Evolutionary conservation across 2,329 filamentous ascomycete species (phyloP).

Genomic region (Drechslerella coelobrocha): DNA sequence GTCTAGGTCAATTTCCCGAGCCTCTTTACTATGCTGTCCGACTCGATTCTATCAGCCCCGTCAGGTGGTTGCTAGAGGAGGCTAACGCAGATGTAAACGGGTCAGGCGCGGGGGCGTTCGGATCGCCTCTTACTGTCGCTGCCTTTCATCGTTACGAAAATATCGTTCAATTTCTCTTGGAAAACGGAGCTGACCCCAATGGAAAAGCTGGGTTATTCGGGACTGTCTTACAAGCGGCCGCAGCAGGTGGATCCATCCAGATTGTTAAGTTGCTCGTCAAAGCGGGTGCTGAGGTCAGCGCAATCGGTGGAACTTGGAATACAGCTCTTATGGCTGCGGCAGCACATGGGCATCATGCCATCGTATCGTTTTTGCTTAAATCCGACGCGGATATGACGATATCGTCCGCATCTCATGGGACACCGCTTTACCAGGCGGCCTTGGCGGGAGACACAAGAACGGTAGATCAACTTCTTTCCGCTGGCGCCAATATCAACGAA

Average conservation of each 20-base stretch:
- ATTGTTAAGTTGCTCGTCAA: conserved; percentile 48
- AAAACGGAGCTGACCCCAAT: conserved; percentile 55
- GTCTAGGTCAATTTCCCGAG: not conserved
- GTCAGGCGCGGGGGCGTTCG: conserved; percentile 40
- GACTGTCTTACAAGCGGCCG: conserved; percentile 52
- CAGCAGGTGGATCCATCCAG: conserved; percentile 31
- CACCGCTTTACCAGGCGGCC: conserved; percentile 25
- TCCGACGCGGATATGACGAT: conserved; percentile 15
- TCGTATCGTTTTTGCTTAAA: conserved; percentile 19
- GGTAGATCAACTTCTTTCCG: not conserved
- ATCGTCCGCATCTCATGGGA: conserved; percentile 9
- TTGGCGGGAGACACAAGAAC: conserved; percentile 22
- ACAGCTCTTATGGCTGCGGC: conserved; percentile 49
- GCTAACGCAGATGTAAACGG: conserved; percentile 17
- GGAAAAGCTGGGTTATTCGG: conserved; percentile 51
- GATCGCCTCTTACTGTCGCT: conserved; percentile 56
- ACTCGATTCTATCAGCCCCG: conserved; percentile 5
- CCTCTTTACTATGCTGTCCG: conserved; percentile 26
- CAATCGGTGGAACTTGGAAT: conserved; percentile 39
- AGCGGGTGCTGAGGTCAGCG: conserved; percentile 51
- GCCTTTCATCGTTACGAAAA: conserved; percentile 53
- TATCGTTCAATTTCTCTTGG: conserved; percentile 56
- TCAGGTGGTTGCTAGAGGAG: not conserved
- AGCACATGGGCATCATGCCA: conserved; percentile 8
- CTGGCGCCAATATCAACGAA: conserved; percentile 25